Evolutionary conservation across 495 filamentous ascomycete species (phyloP), one percentile per base, ranked within the genome.

Genomic region (Hypoxylon fragiforme): DNA sequence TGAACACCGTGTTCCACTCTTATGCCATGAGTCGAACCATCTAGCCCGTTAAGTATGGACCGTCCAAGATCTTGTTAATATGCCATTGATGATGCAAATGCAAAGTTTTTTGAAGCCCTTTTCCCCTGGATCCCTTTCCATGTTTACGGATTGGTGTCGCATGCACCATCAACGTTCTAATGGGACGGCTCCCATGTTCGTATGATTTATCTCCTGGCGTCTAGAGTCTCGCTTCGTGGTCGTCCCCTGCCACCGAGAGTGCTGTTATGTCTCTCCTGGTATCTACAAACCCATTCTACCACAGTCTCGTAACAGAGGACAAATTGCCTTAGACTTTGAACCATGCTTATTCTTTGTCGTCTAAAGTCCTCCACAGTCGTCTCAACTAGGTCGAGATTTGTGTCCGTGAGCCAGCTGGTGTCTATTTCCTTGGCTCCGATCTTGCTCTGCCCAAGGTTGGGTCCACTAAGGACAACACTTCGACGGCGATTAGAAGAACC

Each of bases 231-330:
- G 32, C 68, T 65, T 12, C 64, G 58, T 41, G 50, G 52, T 31
- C 68, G 47, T 53, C 70, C 52, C 57, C 61, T 53, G 40, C 62
- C 40, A 32, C 71, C 66, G 81, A 74, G 45, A 72, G 73, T 34
- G 77, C 73, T 39, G 19, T 49, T 54, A 19, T 19, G 57, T 21
- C 38, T 61, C 20, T 76, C 67, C 35, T 79, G 67, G 9, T 74
- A 30, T 47, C 76, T 65, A 52, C 55, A 63, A 13, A 91, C 71
- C 94, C 94, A 98, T 70, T 97, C 94, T 34, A 96, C 73, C 6
- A 97, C 81, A 20, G 88, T 95, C 72, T 98, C 94, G 68, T 98
- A 98, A 65, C 94, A 98, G 31, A 98, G 81, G 46, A 96, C 92
- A 71, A 86, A 98, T 70, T 98, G 94, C 54, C 90, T 82, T 54